Evolutionary conservation across 1,284 basidiomycete species (phyloP).

Genomic region (Microbotryomycetes sp.): DNA sequence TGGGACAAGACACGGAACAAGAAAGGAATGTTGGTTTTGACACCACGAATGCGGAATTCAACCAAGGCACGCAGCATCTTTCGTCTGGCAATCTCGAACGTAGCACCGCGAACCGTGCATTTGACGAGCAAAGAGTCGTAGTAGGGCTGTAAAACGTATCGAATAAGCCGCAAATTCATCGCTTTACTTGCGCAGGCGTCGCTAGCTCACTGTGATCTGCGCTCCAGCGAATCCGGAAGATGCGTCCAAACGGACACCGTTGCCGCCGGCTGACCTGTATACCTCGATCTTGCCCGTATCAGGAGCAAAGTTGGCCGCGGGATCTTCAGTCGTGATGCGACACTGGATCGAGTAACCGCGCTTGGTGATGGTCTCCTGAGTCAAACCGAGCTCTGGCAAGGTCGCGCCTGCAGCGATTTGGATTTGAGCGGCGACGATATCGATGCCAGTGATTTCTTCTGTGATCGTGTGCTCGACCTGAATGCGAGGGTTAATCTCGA

Average conservation of each 20-base stretch:
- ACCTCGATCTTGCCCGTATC: slow-evolving; percentile 99
- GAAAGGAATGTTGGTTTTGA: slow-evolving; percentile 96
- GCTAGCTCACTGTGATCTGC: slow-evolving; percentile 76
- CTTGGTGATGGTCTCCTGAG: slow-evolving; percentile 93
- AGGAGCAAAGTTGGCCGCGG: slow-evolving; percentile 84
- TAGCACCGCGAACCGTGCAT: slow-evolving; percentile 90
- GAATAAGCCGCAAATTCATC: background rate
- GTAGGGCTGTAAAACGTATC: slow-evolving; percentile 60
- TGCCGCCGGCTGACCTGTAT: slow-evolving; percentile 96
- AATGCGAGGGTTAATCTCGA: slow-evolving; percentile 82
- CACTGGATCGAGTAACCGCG: slow-evolving; percentile 98
- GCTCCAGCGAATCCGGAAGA: slow-evolving; percentile 98
- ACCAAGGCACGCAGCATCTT: slow-evolving; percentile 99
- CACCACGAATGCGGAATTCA: slow-evolving; percentile 96
- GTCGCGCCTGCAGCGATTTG: slow-evolving; percentile 97
- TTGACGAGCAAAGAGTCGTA: slow-evolving; percentile 98
- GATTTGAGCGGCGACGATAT: slow-evolving; percentile 97
- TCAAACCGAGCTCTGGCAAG: slow-evolving; percentile 87
- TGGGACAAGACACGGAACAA: slow-evolving; percentile 97
- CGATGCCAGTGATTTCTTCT: slow-evolving; percentile 99
- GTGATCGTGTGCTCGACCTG: slow-evolving; percentile 87
- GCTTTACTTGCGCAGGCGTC: background rate
- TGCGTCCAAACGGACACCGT: slow-evolving; percentile 95
- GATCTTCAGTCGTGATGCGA: slow-evolving; percentile 98
- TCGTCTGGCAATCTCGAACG: slow-evolving; percentile 94